Base-by-base conservation (phyloP, 345 rosid species). In the Conringia planisiliqua region DNA sequence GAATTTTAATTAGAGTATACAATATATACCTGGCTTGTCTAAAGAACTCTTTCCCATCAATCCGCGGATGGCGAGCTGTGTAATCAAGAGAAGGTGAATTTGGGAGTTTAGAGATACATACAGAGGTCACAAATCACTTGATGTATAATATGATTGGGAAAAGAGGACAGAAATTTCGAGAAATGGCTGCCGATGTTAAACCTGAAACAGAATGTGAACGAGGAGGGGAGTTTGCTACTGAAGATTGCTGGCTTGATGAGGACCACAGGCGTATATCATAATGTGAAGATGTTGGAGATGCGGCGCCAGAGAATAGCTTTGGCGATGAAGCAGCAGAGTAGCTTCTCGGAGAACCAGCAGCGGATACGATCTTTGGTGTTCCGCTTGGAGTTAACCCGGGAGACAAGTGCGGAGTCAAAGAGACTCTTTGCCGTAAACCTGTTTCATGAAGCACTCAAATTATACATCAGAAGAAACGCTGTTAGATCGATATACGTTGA, bases 11-110 rank as follows among this genome's bases (percentile, higher is more conserved):
- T 22, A 22, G 24, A 22, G 24, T 22, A 22, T 22, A 22, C 24
- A 22, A 62, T 50, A 24, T 46, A 8, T 78, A 86, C 97, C 98
- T 91, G 58, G 97, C 98, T 69, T 90, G 98, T 78, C 97, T 88
- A 81, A 94, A 91, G 87, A 94, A 90, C 86, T 94, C 97, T 81
- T 94, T 91, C 54, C 98, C 98, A 85, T 91, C 98, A 73, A 91
- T 83, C 60, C 93, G 88, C 12, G 89, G 85, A 66, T 83, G 76
- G 17, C 83, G 89, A 43, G 74, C 98, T 73, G 62, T 44, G 14
- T 17, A 33, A 22, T 55, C 29, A 62, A 40, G 11, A 69, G 3
- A 68, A 5, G 29, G 7, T 11, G 46, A 30, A 20, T 20, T 10
- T 68, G 18, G 14, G 10, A 56, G 22, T 47, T 61, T 30, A 6